Evolutionary conservation across 2,329 filamentous ascomycete genomes (phyloP).

Genomic region (Plenodomus tracheiphilus): DNA sequence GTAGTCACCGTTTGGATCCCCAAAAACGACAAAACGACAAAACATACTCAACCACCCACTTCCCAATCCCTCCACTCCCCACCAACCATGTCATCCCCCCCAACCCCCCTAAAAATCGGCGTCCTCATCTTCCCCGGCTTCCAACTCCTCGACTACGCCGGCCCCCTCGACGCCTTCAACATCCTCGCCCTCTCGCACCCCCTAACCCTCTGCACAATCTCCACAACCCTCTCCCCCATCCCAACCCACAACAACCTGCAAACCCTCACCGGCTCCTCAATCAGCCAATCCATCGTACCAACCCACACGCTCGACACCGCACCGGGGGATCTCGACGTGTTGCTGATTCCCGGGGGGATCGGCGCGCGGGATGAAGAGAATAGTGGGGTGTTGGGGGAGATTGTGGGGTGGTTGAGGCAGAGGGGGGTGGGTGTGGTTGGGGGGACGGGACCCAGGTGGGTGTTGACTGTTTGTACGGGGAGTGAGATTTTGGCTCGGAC

Average conservation of each 20-base stretch:
- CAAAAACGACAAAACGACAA: too few species aligned
- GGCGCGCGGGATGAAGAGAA: slow-evolving; percentile 47
- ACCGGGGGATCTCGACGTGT: slow-evolving; percentile 59
- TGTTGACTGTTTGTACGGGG: slow-evolving; percentile 71
- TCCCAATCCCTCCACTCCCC: background rate
- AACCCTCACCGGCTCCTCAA: slow-evolving; percentile 21
- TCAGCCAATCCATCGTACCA: slow-evolving; percentile 48
- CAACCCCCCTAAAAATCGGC: slow-evolving; percentile 33
- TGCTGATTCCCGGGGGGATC: slow-evolving; percentile 67
- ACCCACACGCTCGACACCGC: slow-evolving; percentile 60
- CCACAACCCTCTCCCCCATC: slow-evolving; percentile 39
- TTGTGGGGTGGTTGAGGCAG: slow-evolving; percentile 52
- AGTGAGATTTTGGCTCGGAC: slow-evolving; percentile 61
- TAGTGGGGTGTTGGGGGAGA: slow-evolving; percentile 34
- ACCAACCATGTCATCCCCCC: slow-evolving; percentile 1
- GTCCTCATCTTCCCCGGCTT: slow-evolving; percentile 44
- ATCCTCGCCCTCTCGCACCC: slow-evolving; percentile 32
- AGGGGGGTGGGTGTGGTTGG: slow-evolving; percentile 52
- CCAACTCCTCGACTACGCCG: slow-evolving; percentile 45
- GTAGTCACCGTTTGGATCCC: too few species aligned
- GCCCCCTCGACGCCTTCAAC: slow-evolving; percentile 54
- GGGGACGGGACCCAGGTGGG: slow-evolving; percentile 52
- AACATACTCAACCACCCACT: background rate
- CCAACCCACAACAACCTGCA: slow-evolving; percentile 27
- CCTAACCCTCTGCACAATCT: slow-evolving; percentile 40